phyloP scores from a whole-genome alignment of 2,329 filamentous ascomycete genomes.

The Phialophora verrucosa region DNA sequence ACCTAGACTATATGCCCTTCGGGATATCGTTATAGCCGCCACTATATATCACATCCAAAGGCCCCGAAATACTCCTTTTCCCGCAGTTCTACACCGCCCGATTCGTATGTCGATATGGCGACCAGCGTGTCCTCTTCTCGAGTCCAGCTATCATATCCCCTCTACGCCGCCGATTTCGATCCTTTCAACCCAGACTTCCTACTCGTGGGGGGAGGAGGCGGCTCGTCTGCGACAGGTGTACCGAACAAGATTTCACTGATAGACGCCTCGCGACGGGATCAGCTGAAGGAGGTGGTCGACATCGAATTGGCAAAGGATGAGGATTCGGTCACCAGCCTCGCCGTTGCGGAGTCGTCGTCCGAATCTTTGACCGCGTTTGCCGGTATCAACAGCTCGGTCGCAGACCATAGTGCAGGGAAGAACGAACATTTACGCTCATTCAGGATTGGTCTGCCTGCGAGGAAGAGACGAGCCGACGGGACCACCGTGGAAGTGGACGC shows the following conservation, averaged over 20 bases:
- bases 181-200: constrained; percentile 76
- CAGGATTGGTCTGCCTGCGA: constrained; percentile 62
- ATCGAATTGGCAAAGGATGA: constrained; percentile 81
- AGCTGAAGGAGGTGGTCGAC: constrained; percentile 70
- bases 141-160: constrained; percentile 72
- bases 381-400: constrained; percentile 81
- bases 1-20: not conserved
- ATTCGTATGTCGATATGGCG: constrained; percentile 21
- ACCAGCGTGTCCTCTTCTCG: constrained; percentile 33
- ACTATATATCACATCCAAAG: not conserved
- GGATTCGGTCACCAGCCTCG: constrained; percentile 86
- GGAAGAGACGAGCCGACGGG: constrained; percentile 45
- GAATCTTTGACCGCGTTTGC: constrained; percentile 66
- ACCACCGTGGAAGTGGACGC: constrained; percentile 30
- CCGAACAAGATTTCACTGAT: constrained; percentile 82
- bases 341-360: constrained; percentile 66
- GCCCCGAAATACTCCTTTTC: not conserved
- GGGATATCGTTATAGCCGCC: not conserved
- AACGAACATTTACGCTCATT: constrained; percentile 87
- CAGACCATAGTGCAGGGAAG: constrained; percentile 72
- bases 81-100: not conserved
- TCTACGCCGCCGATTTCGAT: constrained; percentile 88
- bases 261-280: constrained; percentile 69
- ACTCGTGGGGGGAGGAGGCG: constrained; percentile 85
- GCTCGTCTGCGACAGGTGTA: constrained; percentile 78